Base-by-base conservation (phyloP, 2,329 filamentous ascomycete species). In the Microcyclosporella mali region DNA sequence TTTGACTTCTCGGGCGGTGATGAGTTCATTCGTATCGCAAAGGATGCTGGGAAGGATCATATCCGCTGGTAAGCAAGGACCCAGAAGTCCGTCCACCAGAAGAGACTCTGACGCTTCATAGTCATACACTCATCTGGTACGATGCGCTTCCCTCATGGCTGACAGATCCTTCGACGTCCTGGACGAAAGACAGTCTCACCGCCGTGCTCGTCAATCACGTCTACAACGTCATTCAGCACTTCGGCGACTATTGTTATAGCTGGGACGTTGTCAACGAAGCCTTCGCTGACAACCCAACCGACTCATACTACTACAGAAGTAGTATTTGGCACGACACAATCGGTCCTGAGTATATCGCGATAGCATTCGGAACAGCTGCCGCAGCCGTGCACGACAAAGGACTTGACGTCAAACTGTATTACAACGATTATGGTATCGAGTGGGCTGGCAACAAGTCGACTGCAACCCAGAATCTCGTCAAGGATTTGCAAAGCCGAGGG, bases 61-160 rank as follows among this genome's bases (percentile, higher is more conserved):
- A 27, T 39, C 21, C 37, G 37, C 4, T 39, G 37, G 37, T 39
- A 17, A 18, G 37, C 31, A 11, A 7, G 14, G 2, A 18, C n/a
- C 51, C 56, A 33, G 62, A 68, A 49, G 56, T 61, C 19, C 57
- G 64, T 32, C 8, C 18, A 15, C 18, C 27, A 18, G 15, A 15
- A 12, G 17, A 12, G 16, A 19, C 37, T 3, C 6, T 31, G 6
- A 32, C 10, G 18, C 18, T 32, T 4, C 7, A 65, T 34, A 70
- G 67, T 58, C 67, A 70, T 47, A 67, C 52, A 7, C 54, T 68
- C 4, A 64, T 70, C 3, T 70, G 67, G 67, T 59, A 69, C 52
- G 61, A 54, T 30, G 66, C 68, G 37, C 55, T 69, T 11, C 66
- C 67, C 1, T 45, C 40, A 11, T 70, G 67, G 64, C 62, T 68